Evolutionary conservation across 2,329 filamentous ascomycete genomes (phyloP).

Genomic region (Epichloe scottii): DNA sequence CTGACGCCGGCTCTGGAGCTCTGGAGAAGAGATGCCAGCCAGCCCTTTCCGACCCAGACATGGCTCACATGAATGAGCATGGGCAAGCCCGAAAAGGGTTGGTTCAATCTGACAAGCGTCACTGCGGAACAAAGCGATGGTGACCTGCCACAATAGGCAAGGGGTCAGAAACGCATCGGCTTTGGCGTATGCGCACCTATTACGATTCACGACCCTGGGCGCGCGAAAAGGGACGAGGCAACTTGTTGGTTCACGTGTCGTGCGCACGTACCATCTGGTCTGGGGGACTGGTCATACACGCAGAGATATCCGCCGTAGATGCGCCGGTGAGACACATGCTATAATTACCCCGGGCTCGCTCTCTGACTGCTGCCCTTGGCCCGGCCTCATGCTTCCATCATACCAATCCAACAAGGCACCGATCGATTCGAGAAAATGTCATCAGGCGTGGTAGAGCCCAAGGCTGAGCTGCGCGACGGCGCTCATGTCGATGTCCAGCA

Average conservation of each 20-base stretch:
- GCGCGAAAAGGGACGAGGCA: neutral
- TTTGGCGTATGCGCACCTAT: slow-evolving; percentile 1
- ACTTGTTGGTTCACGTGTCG: neutral
- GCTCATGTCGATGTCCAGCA: slow-evolving; percentile 17
- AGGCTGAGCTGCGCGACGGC: neutral
- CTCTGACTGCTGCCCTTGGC: neutral
- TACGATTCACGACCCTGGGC: neutral
- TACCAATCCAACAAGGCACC: neutral
- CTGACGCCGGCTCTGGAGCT: too few species aligned
- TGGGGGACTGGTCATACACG: neutral
- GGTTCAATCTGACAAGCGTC: neutral
- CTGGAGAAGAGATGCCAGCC: too few species aligned
- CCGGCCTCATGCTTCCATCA: neutral
- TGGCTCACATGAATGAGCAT: too few species aligned
- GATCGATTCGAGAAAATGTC: neutral
- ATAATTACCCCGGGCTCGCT: neutral
- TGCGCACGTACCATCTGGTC: neutral
- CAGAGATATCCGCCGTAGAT: neutral
- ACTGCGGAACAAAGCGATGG: neutral
- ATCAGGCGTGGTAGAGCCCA: neutral
- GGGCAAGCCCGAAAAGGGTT: too few species aligned
- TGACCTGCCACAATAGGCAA: too few species aligned
- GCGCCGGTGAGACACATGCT: neutral
- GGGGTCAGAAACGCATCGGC: neutral
- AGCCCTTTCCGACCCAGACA: too few species aligned